Base-by-base conservation (phyloP, 1,139 yeast species). In the Geotrichum reessii region DNA sequence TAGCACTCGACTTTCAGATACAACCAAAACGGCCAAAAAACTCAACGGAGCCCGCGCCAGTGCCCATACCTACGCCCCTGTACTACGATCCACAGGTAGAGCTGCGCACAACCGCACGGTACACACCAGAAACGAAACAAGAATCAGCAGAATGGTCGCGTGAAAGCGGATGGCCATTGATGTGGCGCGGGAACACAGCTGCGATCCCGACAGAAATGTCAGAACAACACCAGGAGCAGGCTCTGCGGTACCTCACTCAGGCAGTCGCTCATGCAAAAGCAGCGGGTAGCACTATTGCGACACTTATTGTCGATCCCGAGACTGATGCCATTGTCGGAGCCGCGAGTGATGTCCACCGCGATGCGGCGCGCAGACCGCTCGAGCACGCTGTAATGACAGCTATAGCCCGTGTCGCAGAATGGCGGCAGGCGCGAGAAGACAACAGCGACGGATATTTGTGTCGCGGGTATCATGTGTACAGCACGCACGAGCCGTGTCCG, bases 401-500 rank as follows among this genome's bases (percentile, higher is more conserved):
- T 5, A 84, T 92, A 8, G 80, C 72, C 1, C 64, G 69, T 0
- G 89, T 84, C 71, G 54, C 58, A 42, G 54, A 27, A 17, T 44
- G 52, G 54, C 52, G 49, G 37, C 49, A 19, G 50, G 53, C 42
- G 9, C 27, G 27, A n/a, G 31, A 31, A 14, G 52, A 31, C 11
- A 48, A 47, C 52, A 50, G 37, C 44, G 64, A 27, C 47, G 69
- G 71, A 48, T 95, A 95, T 68, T 78, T 95, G 9, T 92, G 98
- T 67, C 81, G 86, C 52, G 81, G 84, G 59, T 79, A 84, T 63
- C 84, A 87, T 62, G 91, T 93, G 0, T 91, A 88, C 68, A 87
- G 95, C 1, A 87, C 96, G 0, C 96, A 91, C 69, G 99, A 95
- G 70, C 99, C 99, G 0, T 95, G 99, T 69, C 81, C 89, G 0